phyloP scores from a whole-genome alignment of 805 yeast species.

The Candida arabinofermentans region DNA sequence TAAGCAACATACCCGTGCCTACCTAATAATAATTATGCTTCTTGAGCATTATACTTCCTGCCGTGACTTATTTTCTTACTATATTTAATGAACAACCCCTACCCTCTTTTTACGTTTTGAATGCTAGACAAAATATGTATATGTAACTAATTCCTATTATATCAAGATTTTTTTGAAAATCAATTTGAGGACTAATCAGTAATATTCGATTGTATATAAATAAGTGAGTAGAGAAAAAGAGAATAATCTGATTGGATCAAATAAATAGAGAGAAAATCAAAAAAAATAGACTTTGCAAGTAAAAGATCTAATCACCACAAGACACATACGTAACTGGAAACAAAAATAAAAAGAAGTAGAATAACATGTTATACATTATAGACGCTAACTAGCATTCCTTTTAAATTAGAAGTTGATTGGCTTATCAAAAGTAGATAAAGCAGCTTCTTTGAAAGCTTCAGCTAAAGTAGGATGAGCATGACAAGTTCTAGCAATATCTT shows the following conservation, averaged over 20 bases:
- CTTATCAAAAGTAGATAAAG: slow-evolving; percentile 85
- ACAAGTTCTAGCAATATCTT: slow-evolving; percentile 95
- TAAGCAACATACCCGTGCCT: too few relatives aligned
- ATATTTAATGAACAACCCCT: too few relatives aligned
- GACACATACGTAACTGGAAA: neutral
- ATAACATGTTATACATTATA: neutral
- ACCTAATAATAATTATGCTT: too few relatives aligned
- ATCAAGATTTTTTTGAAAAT: too few relatives aligned
- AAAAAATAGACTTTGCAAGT: neutral
- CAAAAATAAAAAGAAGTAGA: neutral
- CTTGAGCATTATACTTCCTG: too few relatives aligned
- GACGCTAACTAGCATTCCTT: neutral
- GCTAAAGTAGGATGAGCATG: slow-evolving; percentile 98
- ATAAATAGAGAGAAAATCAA: neutral
- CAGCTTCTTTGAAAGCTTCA: slow-evolving; percentile 98
- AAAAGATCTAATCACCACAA: neutral
- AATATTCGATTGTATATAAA: neutral
- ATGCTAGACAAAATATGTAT: too few relatives aligned
- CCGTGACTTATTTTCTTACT: too few relatives aligned
- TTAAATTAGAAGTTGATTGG: slow-evolving; percentile 72
- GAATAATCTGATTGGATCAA: neutral
- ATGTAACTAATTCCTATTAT: too few relatives aligned
- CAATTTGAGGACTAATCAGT: too few relatives aligned
- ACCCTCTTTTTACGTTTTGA: too few relatives aligned
- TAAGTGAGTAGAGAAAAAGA: neutral